Evolutionary conservation across 1,284 basidiomycete species (phyloP), one percentile per base, ranked within the genome.

Genomic region (Rhodotorula sp.): DNA sequence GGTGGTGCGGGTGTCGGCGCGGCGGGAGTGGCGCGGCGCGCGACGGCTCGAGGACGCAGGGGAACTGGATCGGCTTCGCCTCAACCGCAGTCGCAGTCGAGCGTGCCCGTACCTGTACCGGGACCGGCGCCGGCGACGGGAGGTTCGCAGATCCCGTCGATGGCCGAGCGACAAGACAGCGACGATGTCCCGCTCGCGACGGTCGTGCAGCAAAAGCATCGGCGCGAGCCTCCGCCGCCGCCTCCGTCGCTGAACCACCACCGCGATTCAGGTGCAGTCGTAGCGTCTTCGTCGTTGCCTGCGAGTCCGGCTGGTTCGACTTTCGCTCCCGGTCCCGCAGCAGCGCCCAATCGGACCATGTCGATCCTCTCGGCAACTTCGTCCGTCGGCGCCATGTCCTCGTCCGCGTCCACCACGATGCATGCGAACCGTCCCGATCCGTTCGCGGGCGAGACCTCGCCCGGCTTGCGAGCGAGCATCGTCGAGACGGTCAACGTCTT

Each of bases 401-500:
- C 52, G 39, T 26, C 43, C 46, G 20, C 34, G 34, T 20, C 23
- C 20, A 31, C 29, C 6, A 43, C 39, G 39, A 43, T 43, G 12
- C 51, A 34, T 15, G 7, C 47, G 26, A 26, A 3, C 26, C 67
- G 57, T 12, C 20, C 56, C 31, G 73, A 75, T 62, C 77, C 77
- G 21, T 78, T 78, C 59, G 76, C 71, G 26, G 58, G 46, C 21
- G 52, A 59, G 16, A 46, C 68, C 6, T 68, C 64, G 3, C 67
- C 78, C 0, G 83, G 83, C 29, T 73, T 85, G 12, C 78, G 81
- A 10, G 83, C 83, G 2, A 80, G 79, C 63, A 78, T 86, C 49
- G 80, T 79, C 54, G 85, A 86, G 78, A 83, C 83, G 3, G 82
- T 86, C 70, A 84, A 85, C 71, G 85, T 83, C 6, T 79, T 84